Evolutionary conservation across 352 stramenopile species (phyloP).

Genomic region (Pythium dissimile): DNA sequence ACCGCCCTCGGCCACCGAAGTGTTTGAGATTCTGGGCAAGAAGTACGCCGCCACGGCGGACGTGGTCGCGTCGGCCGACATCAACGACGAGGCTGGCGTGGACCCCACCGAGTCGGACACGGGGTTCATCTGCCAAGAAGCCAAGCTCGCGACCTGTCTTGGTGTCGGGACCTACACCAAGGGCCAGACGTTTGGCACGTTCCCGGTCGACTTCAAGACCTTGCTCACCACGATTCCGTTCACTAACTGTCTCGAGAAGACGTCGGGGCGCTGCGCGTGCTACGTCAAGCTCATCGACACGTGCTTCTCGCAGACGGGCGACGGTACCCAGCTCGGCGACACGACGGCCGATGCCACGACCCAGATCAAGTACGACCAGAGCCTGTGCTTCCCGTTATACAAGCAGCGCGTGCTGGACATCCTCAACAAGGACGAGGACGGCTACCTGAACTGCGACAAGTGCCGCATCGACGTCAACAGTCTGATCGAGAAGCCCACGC

Average conservation of each 20-base stretch:
- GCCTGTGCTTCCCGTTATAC: conserved; percentile 57
- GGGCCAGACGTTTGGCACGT: conserved; percentile 31
- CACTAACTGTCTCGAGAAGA: conserved; percentile 62
- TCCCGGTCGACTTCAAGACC: conserved; percentile 76
- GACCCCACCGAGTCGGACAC: not conserved
- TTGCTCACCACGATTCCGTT: conserved; percentile 62
- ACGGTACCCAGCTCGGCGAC: conserved; percentile 9
- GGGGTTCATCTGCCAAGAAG: conserved; percentile 40
- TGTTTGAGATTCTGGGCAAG: conserved; percentile 65
- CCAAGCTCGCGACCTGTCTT: conserved; percentile 70
- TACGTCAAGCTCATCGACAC: conserved; percentile 64
- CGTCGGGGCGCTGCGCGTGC: conserved; percentile 54
- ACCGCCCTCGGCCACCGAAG: conserved; percentile 29
- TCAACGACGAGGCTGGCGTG: not conserved
- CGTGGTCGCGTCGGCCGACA: conserved; percentile 7
- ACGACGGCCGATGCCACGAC: not conserved
- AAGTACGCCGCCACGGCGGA: conserved; percentile 33
- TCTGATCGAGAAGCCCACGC: conserved; percentile 60
- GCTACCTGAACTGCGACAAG: conserved; percentile 70
- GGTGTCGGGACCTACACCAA: conserved; percentile 44
- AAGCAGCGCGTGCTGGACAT: conserved; percentile 41
- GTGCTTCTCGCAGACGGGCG: conserved; percentile 59
- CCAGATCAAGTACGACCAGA: conserved; percentile 58
- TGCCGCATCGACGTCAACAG: conserved; percentile 69
- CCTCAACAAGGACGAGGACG: conserved; percentile 45